Percentiles rank a stretch among this genome's conserved stretches.
Evolutionary conservation across 2,329 filamentous ascomycete genomes (phyloP).

Genomic region (Alternaria ventricosa): DNA sequence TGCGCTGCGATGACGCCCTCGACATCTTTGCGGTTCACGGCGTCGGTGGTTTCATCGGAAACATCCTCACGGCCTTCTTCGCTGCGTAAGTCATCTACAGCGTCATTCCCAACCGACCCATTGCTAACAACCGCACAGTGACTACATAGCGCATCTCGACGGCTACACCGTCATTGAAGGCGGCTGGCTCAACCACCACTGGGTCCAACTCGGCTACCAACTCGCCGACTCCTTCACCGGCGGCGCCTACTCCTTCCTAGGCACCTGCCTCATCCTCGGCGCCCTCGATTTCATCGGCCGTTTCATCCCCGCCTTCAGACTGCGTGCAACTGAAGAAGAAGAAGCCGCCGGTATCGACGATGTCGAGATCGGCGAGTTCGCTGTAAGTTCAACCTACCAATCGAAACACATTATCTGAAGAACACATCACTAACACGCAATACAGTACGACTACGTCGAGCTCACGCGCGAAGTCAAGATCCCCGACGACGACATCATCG

Average conservation of each 20-base stretch:
- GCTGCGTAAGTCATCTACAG: constrained; percentile 63
- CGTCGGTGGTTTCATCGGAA: constrained; percentile 65
- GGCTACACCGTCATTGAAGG: constrained; percentile 71
- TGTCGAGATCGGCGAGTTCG: constrained; percentile 89
- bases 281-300: constrained; percentile 71
- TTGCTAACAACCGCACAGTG: constrained; percentile 46
- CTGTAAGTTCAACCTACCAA: constrained; percentile 55
- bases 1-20: constrained; percentile 81
- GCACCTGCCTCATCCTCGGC: constrained; percentile 75
- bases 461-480: constrained; percentile 66
- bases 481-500: constrained; percentile 36
- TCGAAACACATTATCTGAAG: background rate
- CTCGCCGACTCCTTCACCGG: constrained; percentile 80
- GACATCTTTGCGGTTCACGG: constrained; percentile 74
- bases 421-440: constrained; percentile 10
- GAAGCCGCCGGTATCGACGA: constrained; percentile 88
- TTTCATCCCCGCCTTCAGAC: constrained; percentile 74
- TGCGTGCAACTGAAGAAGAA: constrained; percentile 77
- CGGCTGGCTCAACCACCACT: constrained; percentile 84
- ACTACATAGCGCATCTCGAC: constrained; percentile 84
- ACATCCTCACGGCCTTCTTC: constrained; percentile 72
- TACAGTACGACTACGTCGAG: constrained; percentile 85
- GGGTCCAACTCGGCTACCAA: constrained; percentile 83
- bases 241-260: constrained; percentile 77
- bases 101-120: background rate